Evolutionary conservation across 2,329 filamentous ascomycete species (phyloP).

Genomic region (Fusarium pilosicola): DNA sequence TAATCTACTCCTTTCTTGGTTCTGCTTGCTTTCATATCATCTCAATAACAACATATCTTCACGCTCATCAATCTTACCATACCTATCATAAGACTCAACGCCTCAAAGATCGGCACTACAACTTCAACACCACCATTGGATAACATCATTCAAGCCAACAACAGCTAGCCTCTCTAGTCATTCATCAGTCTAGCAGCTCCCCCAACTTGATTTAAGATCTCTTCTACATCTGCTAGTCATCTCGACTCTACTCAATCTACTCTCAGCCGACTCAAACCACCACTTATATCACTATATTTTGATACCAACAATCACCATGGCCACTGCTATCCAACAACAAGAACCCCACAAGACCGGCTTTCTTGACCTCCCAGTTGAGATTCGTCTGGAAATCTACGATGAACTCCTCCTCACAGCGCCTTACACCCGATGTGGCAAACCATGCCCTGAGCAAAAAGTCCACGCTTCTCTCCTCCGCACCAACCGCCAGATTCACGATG

Average conservation of each 20-base stretch:
- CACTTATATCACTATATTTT: neutral
- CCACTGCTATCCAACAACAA: conserved; percentile 30
- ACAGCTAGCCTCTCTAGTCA: conserved; percentile 2
- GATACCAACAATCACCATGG: conserved; percentile 32
- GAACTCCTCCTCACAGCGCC: conserved; percentile 53
- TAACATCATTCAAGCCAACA: conserved; percentile 12
- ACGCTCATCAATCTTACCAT: conserved; percentile 14
- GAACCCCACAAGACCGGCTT: conserved; percentile 43
- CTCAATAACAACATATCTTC: neutral
- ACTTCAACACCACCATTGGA: conserved; percentile 20
- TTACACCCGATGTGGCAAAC: conserved; percentile 38
- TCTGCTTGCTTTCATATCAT: conserved; percentile 10
- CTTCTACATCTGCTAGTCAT: neutral
- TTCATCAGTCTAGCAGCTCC: conserved; percentile 18
- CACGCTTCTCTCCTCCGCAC: conserved; percentile 54
- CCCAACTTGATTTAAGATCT: conserved; percentile 23
- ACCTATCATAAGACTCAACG: conserved; percentile 9
- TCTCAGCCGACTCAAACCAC: neutral
- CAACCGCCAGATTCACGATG: conserved; percentile 54
- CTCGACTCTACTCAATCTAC: conserved; percentile 4
- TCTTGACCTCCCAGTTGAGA: conserved; percentile 56
- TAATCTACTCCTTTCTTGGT: neutral
- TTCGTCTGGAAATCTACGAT: conserved; percentile 59
- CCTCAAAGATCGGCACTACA: conserved; percentile 29
- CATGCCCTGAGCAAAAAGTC: conserved; percentile 37